These are phyloP conservation scores for Phytophthora citricola DNA, from an alignment of 352 stramenopile species.

Conservation along the genomic window DNA sequence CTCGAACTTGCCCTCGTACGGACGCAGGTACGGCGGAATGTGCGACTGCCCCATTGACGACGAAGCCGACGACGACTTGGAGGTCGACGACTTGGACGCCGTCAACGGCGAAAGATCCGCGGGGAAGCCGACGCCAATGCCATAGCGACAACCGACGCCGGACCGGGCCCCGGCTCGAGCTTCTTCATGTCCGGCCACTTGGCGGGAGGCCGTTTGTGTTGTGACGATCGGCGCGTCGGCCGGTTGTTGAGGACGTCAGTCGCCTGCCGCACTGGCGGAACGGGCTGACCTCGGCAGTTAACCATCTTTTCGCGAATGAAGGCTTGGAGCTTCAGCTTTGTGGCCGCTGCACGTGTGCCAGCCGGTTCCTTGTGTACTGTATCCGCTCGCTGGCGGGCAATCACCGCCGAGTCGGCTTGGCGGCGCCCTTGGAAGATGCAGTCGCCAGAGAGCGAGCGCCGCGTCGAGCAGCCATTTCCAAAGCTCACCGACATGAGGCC, in stretches of 20 bases:
- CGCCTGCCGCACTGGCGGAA: slow-evolving; percentile 1
- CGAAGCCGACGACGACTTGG: slow-evolving; percentile 20
- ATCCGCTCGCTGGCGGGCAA: slow-evolving; percentile 4
- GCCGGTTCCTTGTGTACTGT: slow-evolving; percentile 9
- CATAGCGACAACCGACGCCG: slow-evolving; percentile 30
- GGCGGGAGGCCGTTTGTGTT: slow-evolving; percentile 7
- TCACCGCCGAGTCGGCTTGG: not conserved
- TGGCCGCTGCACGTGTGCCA: not conserved
- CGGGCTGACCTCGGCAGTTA: slow-evolving; percentile 37
- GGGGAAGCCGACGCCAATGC: slow-evolving; percentile 27
- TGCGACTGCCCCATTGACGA: slow-evolving; percentile 21
- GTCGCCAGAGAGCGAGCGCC: slow-evolving; percentile 25
- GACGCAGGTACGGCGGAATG: slow-evolving; percentile 32
- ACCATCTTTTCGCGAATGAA: slow-evolving; percentile 37
- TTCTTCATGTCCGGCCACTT: slow-evolving; percentile 16
- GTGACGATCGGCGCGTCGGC: slow-evolving; percentile 3
- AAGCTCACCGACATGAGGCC: slow-evolving; percentile 1
- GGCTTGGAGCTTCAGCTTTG: slow-evolving; percentile 1
- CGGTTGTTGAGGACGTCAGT: slow-evolving; percentile 14
- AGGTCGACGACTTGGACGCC: slow-evolving; percentile 18
- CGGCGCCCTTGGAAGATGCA: slow-evolving; percentile 12
- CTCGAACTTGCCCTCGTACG: slow-evolving; percentile 46
- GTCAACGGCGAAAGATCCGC: slow-evolving; percentile 21
- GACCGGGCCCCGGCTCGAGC: slow-evolving; percentile 13
- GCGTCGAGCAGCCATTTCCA: slow-evolving; percentile 13